Base-by-base conservation (phyloP, 148 eudicot genomes). In the Camellia lanceoleosa region DNA sequence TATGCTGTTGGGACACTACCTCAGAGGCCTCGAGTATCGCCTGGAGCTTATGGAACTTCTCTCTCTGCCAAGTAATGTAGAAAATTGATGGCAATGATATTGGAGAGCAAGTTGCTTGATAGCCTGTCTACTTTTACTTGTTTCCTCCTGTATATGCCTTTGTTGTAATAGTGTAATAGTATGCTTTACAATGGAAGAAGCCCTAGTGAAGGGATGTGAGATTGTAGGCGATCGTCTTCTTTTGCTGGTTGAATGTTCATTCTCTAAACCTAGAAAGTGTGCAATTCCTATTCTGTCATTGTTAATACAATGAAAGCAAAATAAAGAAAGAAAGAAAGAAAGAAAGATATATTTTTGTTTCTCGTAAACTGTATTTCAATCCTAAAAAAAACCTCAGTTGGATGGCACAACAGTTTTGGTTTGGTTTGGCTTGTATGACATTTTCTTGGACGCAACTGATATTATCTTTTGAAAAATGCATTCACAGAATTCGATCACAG, bases 1-100 rank as follows among this genome's bases (percentile, higher is more conserved):
- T 81, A 93, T 95, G 98, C 80, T 95, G 84, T 84, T 95, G 85
- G 98, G 98, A 59, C 98, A 95, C 85, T 89, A 95, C 85, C 83
- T 95, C 61, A 89, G 95, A 87, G 97, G 97, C 63, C 91, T 93
- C 3, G 98, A 95, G 82, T 93, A 93, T 73, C 89, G 97, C 59
- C 77, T 88, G 81, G 93, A 95, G 88, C 93, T 95, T 83, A 84
- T 56, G 79, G 89, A 87, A 43, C 86, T 93, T 71, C 86, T 95
- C 68, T 84, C 93, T 18, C 64, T 91, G 79, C 87, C 97, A 73
- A 86, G 85, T 78, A 80, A 65, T 68, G 56, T 18, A 16, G 85
- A 80, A 78, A 82, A 82, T 30, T 65, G 87, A 84, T 74, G 10
- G 78, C 52, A 66, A 71, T 55, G 85, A 82, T 46, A 30, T 30